These are phyloP conservation scores for Eimeria brunetti DNA, from an alignment of 169 alveolate species.

Conservation along the genomic window DNA sequence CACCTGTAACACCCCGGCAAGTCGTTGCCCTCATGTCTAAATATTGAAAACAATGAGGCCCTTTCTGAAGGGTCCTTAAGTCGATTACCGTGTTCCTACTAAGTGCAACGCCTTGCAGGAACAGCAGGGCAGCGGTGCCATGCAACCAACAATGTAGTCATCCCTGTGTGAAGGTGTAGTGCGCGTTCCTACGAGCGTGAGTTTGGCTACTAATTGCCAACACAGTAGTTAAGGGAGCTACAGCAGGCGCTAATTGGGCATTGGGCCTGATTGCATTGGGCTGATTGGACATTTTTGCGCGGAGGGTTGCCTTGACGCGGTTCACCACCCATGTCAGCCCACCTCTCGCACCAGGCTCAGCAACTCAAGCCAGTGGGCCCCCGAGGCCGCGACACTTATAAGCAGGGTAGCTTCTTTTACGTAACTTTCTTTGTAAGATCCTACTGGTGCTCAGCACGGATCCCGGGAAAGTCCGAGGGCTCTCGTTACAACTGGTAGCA, in stretches of 20 bases:
- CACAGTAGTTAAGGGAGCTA: background rate
- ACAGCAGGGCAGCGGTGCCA: background rate
- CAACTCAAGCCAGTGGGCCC: background rate
- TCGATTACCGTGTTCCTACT: background rate
- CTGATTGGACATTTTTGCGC: background rate
- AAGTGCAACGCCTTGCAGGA: background rate
- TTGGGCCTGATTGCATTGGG: too few species aligned
- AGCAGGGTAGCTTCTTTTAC: background rate
- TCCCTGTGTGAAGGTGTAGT: background rate
- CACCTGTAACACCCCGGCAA: background rate
- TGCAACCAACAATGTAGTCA: background rate
- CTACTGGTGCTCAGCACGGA: too few species aligned
- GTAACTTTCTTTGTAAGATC: too few species aligned
- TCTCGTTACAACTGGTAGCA: too few species aligned
- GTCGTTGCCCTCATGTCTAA: background rate
- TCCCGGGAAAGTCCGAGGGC: too few species aligned
- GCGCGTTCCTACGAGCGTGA: background rate
- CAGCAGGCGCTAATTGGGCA: background rate
- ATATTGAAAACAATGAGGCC: background rate
- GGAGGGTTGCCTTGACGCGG: background rate
- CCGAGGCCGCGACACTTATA: background rate
- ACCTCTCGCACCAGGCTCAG: background rate
- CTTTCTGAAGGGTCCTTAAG: background rate
- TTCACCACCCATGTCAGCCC: too few species aligned
- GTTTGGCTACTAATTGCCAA: background rate